Evolutionary conservation across 2,329 filamentous ascomycete genomes (phyloP).

Genomic region (Talaromyces verruculosus): DNA sequence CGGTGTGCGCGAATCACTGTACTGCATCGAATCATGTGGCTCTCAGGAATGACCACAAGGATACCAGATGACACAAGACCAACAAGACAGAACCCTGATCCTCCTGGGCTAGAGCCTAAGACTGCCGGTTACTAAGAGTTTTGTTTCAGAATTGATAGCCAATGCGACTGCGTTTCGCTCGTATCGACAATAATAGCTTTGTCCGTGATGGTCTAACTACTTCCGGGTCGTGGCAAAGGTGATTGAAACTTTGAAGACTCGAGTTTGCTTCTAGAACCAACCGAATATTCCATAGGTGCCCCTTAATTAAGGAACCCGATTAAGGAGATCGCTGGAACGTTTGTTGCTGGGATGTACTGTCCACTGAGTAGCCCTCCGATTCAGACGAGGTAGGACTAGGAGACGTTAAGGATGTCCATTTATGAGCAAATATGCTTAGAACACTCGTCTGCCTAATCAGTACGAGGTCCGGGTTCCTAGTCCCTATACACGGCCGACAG

Average conservation of each 20-base stretch:
- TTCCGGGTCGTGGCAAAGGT: neutral
- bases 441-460: neutral
- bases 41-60: conserved; percentile 3
- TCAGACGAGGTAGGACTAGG: neutral
- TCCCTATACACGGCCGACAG: neutral
- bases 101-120: neutral
- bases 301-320: neutral
- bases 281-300: neutral
- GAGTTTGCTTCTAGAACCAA: conserved; percentile 6
- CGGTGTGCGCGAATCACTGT: neutral
- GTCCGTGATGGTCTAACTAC: conserved; percentile 5
- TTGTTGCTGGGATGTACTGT: neutral
- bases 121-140: neutral
- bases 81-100: neutral
- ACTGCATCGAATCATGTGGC: conserved; percentile 7
- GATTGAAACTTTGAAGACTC: neutral
- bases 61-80: conserved; percentile 6
- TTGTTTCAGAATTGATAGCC: conserved; percentile 5
- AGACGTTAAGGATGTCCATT: neutral
- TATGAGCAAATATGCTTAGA: neutral
- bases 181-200: conserved; percentile 4
- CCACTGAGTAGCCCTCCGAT: conserved; percentile 1
- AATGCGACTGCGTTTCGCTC: neutral
- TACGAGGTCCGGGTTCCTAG: neutral
- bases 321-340: neutral